Evolutionary conservation across 768 basidiomycete genomes (phyloP), one percentile per base, ranked within the genome.

Genomic region (Coprinopsis marcescibilis): DNA sequence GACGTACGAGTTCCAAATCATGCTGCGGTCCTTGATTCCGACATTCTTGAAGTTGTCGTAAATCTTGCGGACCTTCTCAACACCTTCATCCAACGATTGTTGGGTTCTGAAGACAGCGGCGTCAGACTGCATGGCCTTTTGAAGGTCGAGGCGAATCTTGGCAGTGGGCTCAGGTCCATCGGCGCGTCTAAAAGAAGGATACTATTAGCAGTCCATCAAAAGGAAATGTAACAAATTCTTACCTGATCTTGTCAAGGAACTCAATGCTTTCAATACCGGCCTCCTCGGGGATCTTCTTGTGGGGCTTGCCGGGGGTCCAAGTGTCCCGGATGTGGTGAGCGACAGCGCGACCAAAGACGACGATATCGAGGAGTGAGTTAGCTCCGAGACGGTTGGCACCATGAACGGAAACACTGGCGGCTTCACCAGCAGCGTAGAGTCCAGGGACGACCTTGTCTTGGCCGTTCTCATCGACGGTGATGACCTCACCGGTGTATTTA

Each of bases 381-480:
- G 96, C 96, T 58, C 96, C 96, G 45, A 99, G 86, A 67, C 96
- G 93, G 75, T 99, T 99, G 54, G 96, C 96, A 53, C 96, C 96
- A 59, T 99, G 96, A 15, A 99, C 96, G 15, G 96, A 99, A 25
- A 98, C 96, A 56, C 91, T 97, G 5, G 96, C 96, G 45, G 95
- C 96, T 70, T 99, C 96, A 56, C 96, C 96, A 51, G 96, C 96
- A 49, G 96, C 96, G 67, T 98, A 99, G 2, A 99, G 75, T 55
- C 96, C 96, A 45, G 94, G 93, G 24, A 99, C 96, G 49, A 94
- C 69, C 65, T 88, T 77, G 67, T 99, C 96, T 25, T 96, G 86
- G 57, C 95, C 96, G 45, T 87, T 72, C 68, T 83, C 73, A 64
- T 94, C 91, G 50, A 80, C 62, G 21, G 92, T 97, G 57, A 99